These are phyloP conservation scores for Metschnikowia kofuensis DNA, from an alignment of 805 yeast genomes.

Conservation along the genomic window DNA sequence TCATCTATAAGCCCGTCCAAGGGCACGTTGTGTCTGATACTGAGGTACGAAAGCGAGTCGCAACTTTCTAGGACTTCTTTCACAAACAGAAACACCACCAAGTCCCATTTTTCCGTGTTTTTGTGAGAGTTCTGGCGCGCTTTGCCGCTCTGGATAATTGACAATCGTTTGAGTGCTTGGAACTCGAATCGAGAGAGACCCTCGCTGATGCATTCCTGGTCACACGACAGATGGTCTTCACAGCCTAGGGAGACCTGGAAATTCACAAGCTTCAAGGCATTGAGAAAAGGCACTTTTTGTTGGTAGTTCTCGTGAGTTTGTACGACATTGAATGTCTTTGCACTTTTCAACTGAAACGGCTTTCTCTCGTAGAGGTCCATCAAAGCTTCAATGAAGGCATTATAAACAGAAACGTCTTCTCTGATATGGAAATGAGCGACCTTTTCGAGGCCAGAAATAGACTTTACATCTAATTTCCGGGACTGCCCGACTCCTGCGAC, in stretches of 20 bases:
- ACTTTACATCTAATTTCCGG: neutral
- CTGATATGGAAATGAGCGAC: constrained; percentile 9
- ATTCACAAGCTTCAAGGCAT: constrained; percentile 25
- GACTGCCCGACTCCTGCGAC: constrained; percentile 10
- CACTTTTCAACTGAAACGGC: constrained; percentile 13
- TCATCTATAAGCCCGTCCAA: constrained; percentile 45
- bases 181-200: constrained; percentile 33
- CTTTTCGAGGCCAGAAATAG: constrained; percentile 6
- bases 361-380: constrained; percentile 5
- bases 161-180: constrained; percentile 32
- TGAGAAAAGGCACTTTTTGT: constrained; percentile 16
- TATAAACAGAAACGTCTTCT: constrained; percentile 8
- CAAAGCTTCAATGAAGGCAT: constrained; percentile 5
- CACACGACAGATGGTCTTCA: constrained; percentile 39
- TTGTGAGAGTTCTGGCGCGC: constrained; percentile 31
- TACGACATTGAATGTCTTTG: constrained; percentile 26
- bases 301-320: constrained; percentile 17
- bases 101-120: constrained; percentile 53
- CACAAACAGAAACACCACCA: constrained; percentile 37
- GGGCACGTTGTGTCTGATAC: constrained; percentile 60
- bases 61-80: constrained; percentile 23
- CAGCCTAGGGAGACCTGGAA: constrained; percentile 52
- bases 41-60: constrained; percentile 36
- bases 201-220: constrained; percentile 42
- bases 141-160: constrained; percentile 32